These are phyloP conservation scores for Pulveroboletus ravenelii DNA, from an alignment of 768 basidiomycete species.

Conservation along the genomic window DNA sequence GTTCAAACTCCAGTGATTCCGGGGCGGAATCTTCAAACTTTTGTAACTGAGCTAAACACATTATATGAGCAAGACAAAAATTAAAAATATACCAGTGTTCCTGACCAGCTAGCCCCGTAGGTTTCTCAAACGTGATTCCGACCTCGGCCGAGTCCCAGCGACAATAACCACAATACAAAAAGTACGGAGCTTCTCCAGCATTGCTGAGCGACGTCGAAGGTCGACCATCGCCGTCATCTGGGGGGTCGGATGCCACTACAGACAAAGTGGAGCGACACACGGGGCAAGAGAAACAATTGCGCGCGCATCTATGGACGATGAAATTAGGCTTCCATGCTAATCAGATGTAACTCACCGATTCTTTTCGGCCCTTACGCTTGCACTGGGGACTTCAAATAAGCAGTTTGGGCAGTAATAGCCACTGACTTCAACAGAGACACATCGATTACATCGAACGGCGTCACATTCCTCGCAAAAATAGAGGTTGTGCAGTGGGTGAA, in stretches of 20 bases:
- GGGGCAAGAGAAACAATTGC: slow-evolving; percentile 97
- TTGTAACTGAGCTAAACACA: slow-evolving; percentile 74
- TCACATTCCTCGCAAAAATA: slow-evolving; percentile 99
- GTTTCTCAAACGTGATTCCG: slow-evolving; percentile 92
- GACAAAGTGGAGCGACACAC: slow-evolving; percentile 86
- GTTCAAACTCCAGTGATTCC: slow-evolving; percentile 86
- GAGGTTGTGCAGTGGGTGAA: slow-evolving; percentile 78
- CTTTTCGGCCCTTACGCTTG: slow-evolving; percentile 97
- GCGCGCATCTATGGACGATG: slow-evolving; percentile 68
- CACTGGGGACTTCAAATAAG: slow-evolving; percentile 95
- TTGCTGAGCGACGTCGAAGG: slow-evolving; percentile 49
- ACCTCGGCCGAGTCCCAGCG: slow-evolving; percentile 93
- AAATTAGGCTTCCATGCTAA: background rate
- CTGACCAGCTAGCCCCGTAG: slow-evolving; percentile 89
- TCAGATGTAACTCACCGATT: slow-evolving; percentile 58
- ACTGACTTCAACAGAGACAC: slow-evolving; percentile 89
- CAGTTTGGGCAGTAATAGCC: slow-evolving; percentile 99
- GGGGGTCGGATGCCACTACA: slow-evolving; percentile 85
- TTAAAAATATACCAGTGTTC: background rate
- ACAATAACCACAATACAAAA: slow-evolving; percentile 88
- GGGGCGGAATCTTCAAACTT: slow-evolving; percentile 83
- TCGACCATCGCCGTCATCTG: slow-evolving; percentile 54
- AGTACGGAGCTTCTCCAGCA: slow-evolving; percentile 84
- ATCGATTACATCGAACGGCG: slow-evolving; percentile 87
- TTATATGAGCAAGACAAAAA: slow-evolving; percentile 1